Conservation (phyloP, 306 rosid species). For the Glycyrrhiza uralensis region DNA sequence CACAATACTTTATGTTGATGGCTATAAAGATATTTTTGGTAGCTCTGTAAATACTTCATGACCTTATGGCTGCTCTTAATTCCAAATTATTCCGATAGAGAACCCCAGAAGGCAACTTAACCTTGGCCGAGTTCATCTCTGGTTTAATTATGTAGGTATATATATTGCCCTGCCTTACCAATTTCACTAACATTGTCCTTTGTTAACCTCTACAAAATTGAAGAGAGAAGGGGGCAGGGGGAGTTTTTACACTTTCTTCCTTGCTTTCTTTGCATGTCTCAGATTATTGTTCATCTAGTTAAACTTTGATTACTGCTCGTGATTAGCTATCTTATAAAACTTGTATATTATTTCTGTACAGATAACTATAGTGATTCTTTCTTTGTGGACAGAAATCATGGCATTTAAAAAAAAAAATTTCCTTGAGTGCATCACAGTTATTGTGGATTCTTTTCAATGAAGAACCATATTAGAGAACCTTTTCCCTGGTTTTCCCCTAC, state of each 20-base stretch:
- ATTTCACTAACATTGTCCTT: neutral
- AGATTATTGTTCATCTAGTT: neutral
- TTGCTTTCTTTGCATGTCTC: neutral
- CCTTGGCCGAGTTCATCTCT: neutral
- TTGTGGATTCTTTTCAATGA: neutral
- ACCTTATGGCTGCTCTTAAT: neutral
- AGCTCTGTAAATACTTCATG: neutral
- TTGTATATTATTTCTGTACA: neutral
- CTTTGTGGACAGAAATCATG: neutral
- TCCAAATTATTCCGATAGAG: neutral
- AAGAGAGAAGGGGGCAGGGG: neutral
- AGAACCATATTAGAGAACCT: neutral
- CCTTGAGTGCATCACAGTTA: constrained; percentile 1
- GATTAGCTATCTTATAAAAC: neutral
- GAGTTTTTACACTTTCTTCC: neutral
- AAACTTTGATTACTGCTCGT: neutral
- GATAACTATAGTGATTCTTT: neutral
- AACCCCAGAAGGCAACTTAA: neutral
- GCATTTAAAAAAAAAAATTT: no score
- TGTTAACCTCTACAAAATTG: neutral
- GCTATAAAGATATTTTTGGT: neutral
- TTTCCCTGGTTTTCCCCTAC: neutral
- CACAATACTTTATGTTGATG: neutral
- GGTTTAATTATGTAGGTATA: neutral
- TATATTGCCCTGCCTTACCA: neutral